phyloP scores from a whole-genome alignment of 441 rosid species.

The Gossypium gossypioides region DNA sequence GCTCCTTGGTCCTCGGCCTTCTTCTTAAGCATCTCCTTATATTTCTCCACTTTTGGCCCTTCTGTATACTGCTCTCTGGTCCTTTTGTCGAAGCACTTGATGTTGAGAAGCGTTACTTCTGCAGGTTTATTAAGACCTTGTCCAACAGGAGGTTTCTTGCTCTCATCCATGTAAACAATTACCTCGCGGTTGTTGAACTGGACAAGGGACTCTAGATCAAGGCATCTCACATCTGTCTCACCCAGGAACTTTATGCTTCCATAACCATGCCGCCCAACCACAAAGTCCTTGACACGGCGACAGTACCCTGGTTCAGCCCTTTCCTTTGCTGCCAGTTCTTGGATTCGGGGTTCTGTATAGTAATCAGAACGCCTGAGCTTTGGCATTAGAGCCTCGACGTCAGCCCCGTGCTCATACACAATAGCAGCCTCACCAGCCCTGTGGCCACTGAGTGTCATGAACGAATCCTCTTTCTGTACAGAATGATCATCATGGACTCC shows the following conservation, averaged over 20 bases:
- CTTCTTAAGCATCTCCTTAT: conserved; percentile 71
- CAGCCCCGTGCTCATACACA: conserved; percentile 83
- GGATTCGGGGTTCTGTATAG: conserved; percentile 86
- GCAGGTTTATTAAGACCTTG: conserved; percentile 92
- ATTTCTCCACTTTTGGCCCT: conserved; percentile 63
- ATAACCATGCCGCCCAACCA: conserved; percentile 81
- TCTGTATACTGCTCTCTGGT: conserved; percentile 56
- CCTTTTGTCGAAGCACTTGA: conserved; percentile 80
- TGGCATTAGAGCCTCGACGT: conserved; percentile 78
- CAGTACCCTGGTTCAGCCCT: conserved; percentile 72
- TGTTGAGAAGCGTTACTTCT: conserved; percentile 81
- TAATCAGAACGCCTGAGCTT: conserved; percentile 70
- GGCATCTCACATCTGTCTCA: conserved; percentile 76
- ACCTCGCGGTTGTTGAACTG: conserved; percentile 88
- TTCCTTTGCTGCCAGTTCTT: conserved; percentile 85
- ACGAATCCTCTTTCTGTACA: conserved; percentile 44
- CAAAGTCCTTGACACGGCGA: conserved; percentile 64
- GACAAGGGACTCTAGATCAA: conserved; percentile 69
- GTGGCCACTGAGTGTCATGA: conserved; percentile 50
- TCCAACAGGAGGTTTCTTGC: conserved; percentile 83
- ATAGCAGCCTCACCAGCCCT: conserved; percentile 95
- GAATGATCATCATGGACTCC: conserved; percentile 45
- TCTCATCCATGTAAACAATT: conserved; percentile 89
- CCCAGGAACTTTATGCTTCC: conserved; percentile 84
- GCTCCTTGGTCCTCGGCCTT: conserved; percentile 92